Evolutionary conservation across 2,329 filamentous ascomycete species (phyloP), one percentile per base, ranked within the genome.

Genomic region (Xylariaceae sp.): DNA sequence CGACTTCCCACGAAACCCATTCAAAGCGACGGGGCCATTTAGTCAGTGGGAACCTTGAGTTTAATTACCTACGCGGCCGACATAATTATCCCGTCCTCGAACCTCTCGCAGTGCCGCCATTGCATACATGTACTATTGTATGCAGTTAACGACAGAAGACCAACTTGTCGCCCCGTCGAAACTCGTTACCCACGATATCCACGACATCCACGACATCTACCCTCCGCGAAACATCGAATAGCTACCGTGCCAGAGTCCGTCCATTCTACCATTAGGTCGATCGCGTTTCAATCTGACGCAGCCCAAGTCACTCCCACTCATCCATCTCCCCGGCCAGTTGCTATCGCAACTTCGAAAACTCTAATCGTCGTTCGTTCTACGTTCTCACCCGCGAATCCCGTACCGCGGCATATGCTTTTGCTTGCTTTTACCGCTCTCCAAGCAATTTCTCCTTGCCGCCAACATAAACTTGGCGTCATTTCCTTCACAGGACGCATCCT

Each of bases 251-350:
- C 12, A 42, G 32, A 53, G 31, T 39, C 37, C 31, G 35, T 29
- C 57, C 34, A 37, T 37, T 49, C 32, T 56, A 51, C 49, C 47
- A 55, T 56, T 53, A 53, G 59, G 32, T 60, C 60, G 56, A 49
- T 46, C 31, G 55, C 55, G 30, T 54, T 19, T 41, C 47, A 58
- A 43, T 47, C 53, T 45, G 54, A 41, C 39, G 57, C 57, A 43
- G 51, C 59, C 53, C 27, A 58, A 52, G 11, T 46, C 51, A 40
- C 58, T 59, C 50, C 51, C 37, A 45, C 54, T 59, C 54, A 59
- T 60, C 53, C 60, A 61, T 47, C 53, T 41, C 51, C 53, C 60
- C 55, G 46, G 59, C 57, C 58, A 54, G 53, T 61, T 55, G 59
- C 57, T 62, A 55, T 54, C 54, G 54, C 57, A 59, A 47, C 42